These are phyloP conservation scores for Pleurotus giganteus DNA, from an alignment of 768 basidiomycete genomes.

Conservation along the genomic window DNA sequence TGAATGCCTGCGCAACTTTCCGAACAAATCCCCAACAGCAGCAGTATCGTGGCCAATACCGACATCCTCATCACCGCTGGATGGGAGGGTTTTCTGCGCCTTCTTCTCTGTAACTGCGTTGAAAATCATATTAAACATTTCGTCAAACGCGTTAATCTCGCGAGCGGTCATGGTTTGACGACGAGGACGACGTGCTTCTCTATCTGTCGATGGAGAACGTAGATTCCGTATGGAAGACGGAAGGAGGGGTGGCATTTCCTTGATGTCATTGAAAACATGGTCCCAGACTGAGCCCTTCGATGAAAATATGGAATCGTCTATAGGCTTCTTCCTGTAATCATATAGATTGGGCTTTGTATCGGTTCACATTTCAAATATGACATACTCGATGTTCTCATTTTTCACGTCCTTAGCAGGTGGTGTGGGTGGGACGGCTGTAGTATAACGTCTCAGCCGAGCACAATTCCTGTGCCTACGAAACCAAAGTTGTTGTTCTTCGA, in stretches of 20 bases:
- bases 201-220: slow-evolving; percentile 8
- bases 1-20: slow-evolving; percentile 51
- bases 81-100: background rate
- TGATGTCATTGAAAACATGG: slow-evolving; percentile 49
- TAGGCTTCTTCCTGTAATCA: background rate
- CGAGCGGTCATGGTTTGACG: slow-evolving; percentile 66
- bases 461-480: slow-evolving; percentile 3
- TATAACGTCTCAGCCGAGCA: slow-evolving; percentile 6
- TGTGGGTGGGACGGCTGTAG: background rate
- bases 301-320: slow-evolving; percentile 31
- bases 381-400: background rate
- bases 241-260: slow-evolving; percentile 24
- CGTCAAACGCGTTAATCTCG: slow-evolving; percentile 65
- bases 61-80: background rate
- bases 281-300: slow-evolving; percentile 45
- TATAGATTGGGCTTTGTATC: background rate
- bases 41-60: background rate
- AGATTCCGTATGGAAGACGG: slow-evolving; percentile 10
- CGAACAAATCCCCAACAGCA: slow-evolving; percentile 44
- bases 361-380: background rate
- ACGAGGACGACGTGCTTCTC: slow-evolving; percentile 16
- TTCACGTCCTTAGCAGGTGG: background rate
- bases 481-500: slow-evolving; percentile 1
- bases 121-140: slow-evolving; percentile 75
- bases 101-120: slow-evolving; percentile 42